Conservation (phyloP, 768 basidiomycete genomes). For the Filobasidium floriforme region DNA sequence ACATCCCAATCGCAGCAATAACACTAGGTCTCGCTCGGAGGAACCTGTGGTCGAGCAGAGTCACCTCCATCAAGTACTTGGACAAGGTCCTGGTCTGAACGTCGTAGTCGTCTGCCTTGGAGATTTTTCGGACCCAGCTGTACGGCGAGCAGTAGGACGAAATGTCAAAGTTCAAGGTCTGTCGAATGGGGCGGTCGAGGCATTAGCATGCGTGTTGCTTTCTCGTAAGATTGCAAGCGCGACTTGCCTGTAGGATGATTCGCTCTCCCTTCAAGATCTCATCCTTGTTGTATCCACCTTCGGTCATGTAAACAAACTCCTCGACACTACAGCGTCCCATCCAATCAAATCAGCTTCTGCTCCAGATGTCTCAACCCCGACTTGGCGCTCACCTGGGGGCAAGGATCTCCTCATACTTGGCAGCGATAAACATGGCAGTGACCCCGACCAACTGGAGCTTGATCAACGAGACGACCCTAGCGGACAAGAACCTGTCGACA, state of each 20-base stretch:
- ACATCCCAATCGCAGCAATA: slow-evolving; percentile 95
- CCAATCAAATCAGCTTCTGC: neutral
- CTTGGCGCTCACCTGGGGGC: slow-evolving; percentile 60
- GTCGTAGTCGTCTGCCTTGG: slow-evolving; percentile 97
- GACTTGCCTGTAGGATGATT: slow-evolving; percentile 71
- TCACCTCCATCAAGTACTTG: slow-evolving; percentile 96
- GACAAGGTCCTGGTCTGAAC: slow-evolving; percentile 93
- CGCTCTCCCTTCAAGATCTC: slow-evolving; percentile 98
- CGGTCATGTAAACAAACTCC: slow-evolving; percentile 98
- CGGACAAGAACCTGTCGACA: slow-evolving; percentile 82
- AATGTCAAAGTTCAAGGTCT: slow-evolving; percentile 84
- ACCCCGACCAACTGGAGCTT: slow-evolving; percentile 96
- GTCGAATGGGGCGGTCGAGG: neutral
- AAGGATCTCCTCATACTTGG: slow-evolving; percentile 98
- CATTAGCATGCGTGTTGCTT: neutral
- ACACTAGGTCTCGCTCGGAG: slow-evolving; percentile 86
- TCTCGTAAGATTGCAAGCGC: neutral
- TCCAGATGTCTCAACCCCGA: neutral
- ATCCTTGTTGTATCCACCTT: slow-evolving; percentile 84
- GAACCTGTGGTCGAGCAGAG: slow-evolving; percentile 85
- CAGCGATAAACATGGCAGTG: slow-evolving; percentile 97
- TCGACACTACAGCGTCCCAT: slow-evolving; percentile 53
- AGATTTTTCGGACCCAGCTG: slow-evolving; percentile 97
- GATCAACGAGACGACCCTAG: slow-evolving; percentile 75
- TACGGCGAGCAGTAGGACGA: slow-evolving; percentile 98